Percentiles rank a stretch among this genome's conserved stretches.
These are phyloP conservation scores for Pilobolus umbonatus DNA, from an alignment of 192 early-diverging fungal species.

Conservation along the genomic window DNA sequence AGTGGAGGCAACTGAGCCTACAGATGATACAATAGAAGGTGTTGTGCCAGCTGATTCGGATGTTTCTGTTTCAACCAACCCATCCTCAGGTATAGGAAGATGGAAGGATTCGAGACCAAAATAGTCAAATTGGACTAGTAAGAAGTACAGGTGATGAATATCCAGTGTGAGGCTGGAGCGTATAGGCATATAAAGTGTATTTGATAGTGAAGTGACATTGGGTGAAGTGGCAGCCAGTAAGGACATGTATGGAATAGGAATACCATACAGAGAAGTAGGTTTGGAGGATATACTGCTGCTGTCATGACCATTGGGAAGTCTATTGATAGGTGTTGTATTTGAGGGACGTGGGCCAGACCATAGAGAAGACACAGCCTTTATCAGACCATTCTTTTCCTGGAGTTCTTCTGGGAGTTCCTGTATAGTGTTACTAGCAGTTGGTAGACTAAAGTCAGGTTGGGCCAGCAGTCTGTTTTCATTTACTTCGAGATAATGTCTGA, in stretches of 20 bases:
- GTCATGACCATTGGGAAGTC: background rate
- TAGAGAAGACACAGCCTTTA: conserved; percentile 13
- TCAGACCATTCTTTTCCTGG: background rate
- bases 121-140: conserved; percentile 38
- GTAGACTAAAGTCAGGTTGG: background rate
- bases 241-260: conserved; percentile 26
- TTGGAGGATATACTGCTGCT: conserved; percentile 9
- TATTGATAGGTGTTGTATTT: conserved; percentile 2
- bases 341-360: conserved; percentile 1
- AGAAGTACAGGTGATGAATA: conserved; percentile 39
- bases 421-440: background rate
- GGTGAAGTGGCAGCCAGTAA: conserved; percentile 27
- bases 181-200: conserved; percentile 13
- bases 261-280: conserved; percentile 19
- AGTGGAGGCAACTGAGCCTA: conserved; percentile 33
- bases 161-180: conserved; percentile 30
- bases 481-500: conserved; percentile 48
- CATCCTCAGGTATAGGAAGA: conserved; percentile 21
- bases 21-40: conserved; percentile 38
- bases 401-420: conserved; percentile 14
- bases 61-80: conserved; percentile 30
- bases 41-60: conserved; percentile 36
- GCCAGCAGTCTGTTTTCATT: conserved; percentile 43
- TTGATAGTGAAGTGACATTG: conserved; percentile 21
- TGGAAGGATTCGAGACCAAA: conserved; percentile 33